Evolutionary conservation across 2,329 filamentous ascomycete species (phyloP), one percentile per base, ranked within the genome.

Genomic region (Colletotrichum eleusines): DNA sequence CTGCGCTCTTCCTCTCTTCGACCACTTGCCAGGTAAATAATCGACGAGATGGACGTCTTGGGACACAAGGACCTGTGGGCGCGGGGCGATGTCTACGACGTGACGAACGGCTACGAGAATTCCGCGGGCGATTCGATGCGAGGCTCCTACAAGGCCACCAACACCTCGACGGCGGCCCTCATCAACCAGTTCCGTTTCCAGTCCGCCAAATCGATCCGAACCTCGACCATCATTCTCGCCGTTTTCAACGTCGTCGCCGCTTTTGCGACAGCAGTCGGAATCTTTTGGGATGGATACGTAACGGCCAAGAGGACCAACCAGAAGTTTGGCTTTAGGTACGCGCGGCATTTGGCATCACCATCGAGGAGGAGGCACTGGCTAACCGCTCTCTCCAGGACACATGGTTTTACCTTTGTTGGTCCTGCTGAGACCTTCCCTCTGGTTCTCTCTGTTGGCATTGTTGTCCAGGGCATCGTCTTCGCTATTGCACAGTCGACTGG

Each of bases 191-290:
- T 89, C 74, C 83, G 81, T 69, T 86, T 88, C 73, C 83, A 84
- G 38, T 82, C 85, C 20, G 84, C 85, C 72, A 89, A 85, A 75
- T 90, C 88, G 42, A 83, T 90, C 75, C 84, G 89, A 74, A 89
- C 86, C 23, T 90, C 88, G 31, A 88, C 87, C 53, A 86, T 91
- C 66, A 88, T 90, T 71, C 82, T 91, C 65, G 86, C 89, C 44
- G 80, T 83, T 66, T 90, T 91, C 80, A 91, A 91, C 77, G 83
- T 87, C 28, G 76, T 89, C 63, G 87, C 87, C 23, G 88, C 88
- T 5, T 84, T 88, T 67, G 83, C 84, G 23, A 89, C 88, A 8
- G 86, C 87, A 12, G 73, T 83, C 33, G 87, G 87, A 33, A 90
- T 91, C 63, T 77, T 89, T 50, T 86, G 86, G 77, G 86, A 90